Percentiles rank a stretch among this genome's conserved stretches.
phyloP scores from a whole-genome alignment of 768 basidiomycete species.

The Macrocybe gigantea region DNA sequence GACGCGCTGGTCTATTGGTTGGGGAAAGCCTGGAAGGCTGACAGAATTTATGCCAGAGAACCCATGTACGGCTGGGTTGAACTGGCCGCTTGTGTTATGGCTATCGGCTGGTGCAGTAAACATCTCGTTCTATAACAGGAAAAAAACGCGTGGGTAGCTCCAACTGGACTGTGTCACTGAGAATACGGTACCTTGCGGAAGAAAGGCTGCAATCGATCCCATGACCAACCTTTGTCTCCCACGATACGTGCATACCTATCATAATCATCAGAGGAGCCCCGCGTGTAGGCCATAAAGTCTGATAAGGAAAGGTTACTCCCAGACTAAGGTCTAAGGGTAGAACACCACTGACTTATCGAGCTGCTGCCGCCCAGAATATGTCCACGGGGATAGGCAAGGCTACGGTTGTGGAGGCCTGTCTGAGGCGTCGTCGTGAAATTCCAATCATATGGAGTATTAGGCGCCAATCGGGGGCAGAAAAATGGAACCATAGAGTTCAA shows the following conservation, averaged over 20 bases:
- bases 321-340: not conserved
- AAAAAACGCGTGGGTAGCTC: constrained; percentile 15
- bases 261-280: constrained; percentile 20
- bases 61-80: constrained; percentile 1
- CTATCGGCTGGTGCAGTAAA: constrained; percentile 2
- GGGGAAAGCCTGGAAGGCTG: not conserved
- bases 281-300: constrained; percentile 14
- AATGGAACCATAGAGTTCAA: constrained; percentile 8
- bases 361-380: constrained; percentile 18
- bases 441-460: constrained; percentile 15
- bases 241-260: constrained; percentile 18
- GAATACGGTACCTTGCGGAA: constrained; percentile 10
- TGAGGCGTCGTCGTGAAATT: constrained; percentile 22
- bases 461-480: constrained; percentile 3
- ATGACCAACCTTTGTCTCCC: constrained; percentile 22
- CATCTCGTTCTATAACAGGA: not conserved
- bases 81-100: constrained; percentile 2
- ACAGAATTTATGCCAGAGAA: not conserved
- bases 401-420: constrained; percentile 11
- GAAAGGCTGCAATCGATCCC: constrained; percentile 15
- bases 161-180: constrained; percentile 7
- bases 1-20: not conserved
- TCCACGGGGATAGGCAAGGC: constrained; percentile 17
- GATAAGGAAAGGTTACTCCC: not conserved
- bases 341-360: constrained; percentile 14